Evolutionary conservation across 441 rosid genomes (phyloP).

Genomic region (Populus hybrid): DNA sequence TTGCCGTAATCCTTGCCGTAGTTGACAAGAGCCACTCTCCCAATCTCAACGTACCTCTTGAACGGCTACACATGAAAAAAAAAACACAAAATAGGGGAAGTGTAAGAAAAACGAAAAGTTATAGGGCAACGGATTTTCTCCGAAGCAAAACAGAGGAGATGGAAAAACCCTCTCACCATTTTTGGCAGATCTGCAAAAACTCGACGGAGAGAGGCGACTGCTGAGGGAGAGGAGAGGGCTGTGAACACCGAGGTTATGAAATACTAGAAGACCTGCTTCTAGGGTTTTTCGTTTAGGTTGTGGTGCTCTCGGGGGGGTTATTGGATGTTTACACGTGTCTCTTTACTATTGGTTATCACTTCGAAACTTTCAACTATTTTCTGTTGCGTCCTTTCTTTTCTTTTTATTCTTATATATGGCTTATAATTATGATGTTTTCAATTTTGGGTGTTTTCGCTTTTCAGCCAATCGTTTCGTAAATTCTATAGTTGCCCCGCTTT

Average conservation of each 20-base stretch:
- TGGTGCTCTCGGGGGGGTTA: background rate
- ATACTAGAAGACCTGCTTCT: background rate
- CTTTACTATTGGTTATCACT: background rate
- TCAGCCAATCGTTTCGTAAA: no score
- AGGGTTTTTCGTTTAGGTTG: background rate
- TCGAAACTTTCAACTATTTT: background rate
- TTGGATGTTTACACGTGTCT: background rate
- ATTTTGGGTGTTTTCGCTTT: no score
- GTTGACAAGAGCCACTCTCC: slow-evolving; percentile 93
- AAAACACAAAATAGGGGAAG: background rate
- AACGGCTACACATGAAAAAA: slow-evolving; percentile 47
- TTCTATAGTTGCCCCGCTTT: background rate
- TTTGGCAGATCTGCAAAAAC: background rate
- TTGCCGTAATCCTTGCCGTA: slow-evolving; percentile 85
- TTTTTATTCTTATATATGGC: no score
- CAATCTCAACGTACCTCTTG: slow-evolving; percentile 97
- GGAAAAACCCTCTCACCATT: background rate
- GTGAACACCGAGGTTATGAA: background rate
- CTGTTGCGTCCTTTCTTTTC: background rate
- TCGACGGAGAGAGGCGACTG: background rate
- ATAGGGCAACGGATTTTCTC: background rate
- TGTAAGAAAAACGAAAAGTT: background rate
- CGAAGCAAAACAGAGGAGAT: background rate
- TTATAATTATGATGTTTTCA: no score
- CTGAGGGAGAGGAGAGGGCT: background rate